Percentiles rank a stretch among this genome's conserved stretches.
These are phyloP conservation scores for Populus hybrid DNA, from an alignment of 441 rosid genomes.

Conservation along the genomic window DNA sequence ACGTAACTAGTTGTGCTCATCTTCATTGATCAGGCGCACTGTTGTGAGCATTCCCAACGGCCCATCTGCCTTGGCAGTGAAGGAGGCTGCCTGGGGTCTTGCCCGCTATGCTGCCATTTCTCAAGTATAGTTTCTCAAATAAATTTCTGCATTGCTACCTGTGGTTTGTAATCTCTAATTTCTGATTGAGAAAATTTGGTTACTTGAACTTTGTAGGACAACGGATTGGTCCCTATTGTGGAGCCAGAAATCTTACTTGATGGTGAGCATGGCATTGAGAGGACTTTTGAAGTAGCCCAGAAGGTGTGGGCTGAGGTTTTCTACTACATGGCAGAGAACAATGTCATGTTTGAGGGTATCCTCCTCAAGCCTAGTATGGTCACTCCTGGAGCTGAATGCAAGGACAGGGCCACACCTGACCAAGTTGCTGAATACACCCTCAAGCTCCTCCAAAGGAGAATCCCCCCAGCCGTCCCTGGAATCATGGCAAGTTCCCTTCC, in stretches of 20 bases:
- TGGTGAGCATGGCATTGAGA: slow-evolving; percentile 81
- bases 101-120: slow-evolving; percentile 94
- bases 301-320: slow-evolving; percentile 96
- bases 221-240: slow-evolving; percentile 87
- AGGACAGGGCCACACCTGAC: slow-evolving; percentile 67
- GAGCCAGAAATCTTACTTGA: slow-evolving; percentile 96
- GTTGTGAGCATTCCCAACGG: slow-evolving; percentile 98
- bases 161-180: not conserved
- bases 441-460: slow-evolving; percentile 69
- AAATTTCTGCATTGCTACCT: not conserved
- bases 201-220: slow-evolving; percentile 49
- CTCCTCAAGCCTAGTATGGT: slow-evolving; percentile 98
- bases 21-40: slow-evolving; percentile 62
- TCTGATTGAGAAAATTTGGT: slow-evolving; percentile 7
- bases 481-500: slow-evolving; percentile 63
- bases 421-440: slow-evolving; percentile 88
- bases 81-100: slow-evolving; percentile 99
- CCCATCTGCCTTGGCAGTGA: slow-evolving; percentile 85
- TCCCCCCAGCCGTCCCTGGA: slow-evolving; percentile 85
- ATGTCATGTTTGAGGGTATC: slow-evolving; percentile 83
- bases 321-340: slow-evolving; percentile 90
- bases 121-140: slow-evolving; percentile 41
- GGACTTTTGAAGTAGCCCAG: slow-evolving; percentile 81
- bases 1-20: not conserved
- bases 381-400: slow-evolving; percentile 92